phyloP scores from a whole-genome alignment of 2,329 filamentous ascomycete genomes.

The Aureobasidium melanogenum region DNA sequence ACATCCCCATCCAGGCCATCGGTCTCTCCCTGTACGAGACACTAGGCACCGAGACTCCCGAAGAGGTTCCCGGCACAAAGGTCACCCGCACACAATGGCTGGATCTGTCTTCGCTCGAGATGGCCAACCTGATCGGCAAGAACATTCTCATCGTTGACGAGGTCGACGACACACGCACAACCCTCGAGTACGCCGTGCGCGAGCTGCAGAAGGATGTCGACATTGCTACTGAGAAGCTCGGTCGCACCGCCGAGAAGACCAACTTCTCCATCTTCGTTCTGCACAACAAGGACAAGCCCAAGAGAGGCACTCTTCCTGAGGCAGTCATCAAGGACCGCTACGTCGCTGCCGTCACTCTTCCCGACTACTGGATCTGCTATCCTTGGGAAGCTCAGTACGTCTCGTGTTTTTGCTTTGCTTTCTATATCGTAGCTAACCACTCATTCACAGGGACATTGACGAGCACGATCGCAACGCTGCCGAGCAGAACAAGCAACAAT shows the following conservation, averaged over 20 bases:
- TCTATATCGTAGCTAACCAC: background rate
- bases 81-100: constrained; percentile 98
- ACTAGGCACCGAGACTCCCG: constrained; percentile 46
- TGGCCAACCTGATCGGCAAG: constrained; percentile 84
- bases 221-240: constrained; percentile 63
- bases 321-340: constrained; percentile 73
- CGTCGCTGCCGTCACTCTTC: constrained; percentile 74
- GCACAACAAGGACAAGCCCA: constrained; percentile 96
- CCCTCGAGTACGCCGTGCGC: constrained; percentile 84
- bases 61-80: constrained; percentile 80
- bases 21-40: constrained; percentile 94
- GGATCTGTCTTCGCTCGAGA: constrained; percentile 76
- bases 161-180: constrained; percentile 91
- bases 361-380: constrained; percentile 98
- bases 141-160: constrained; percentile 88
- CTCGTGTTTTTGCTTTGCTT: background rate
- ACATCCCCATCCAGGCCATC: constrained; percentile 99
- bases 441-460: constrained; percentile 62
- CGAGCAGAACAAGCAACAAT: constrained; percentile 17
- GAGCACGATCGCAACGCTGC: constrained; percentile 70
- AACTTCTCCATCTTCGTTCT: constrained; percentile 92
- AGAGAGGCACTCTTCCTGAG: constrained; percentile 77
- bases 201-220: constrained; percentile 94
- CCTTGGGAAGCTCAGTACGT: constrained; percentile 83
- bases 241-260: constrained; percentile 62